These are phyloP conservation scores for Metrosideros polymorpha DNA, from an alignment of 441 rosid genomes.

Conservation along the genomic window DNA sequence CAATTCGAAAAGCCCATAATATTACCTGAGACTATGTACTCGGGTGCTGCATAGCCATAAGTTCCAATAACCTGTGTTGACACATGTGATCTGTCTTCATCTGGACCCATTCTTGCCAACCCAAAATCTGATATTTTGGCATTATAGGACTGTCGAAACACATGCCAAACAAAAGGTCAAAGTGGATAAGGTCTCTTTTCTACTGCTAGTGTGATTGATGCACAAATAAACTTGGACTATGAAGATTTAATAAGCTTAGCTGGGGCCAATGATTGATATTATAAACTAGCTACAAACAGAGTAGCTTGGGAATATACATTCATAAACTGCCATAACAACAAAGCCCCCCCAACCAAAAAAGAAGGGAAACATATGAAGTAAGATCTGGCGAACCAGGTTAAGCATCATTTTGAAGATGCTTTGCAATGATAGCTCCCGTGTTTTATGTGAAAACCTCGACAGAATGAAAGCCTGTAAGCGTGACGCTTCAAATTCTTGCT, in stretches of 20 bases:
- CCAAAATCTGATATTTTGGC: conserved; percentile 9
- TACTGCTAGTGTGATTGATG: neutral
- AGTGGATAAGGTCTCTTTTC: neutral
- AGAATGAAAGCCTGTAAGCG: neutral
- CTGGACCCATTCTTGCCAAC: conserved; percentile 3
- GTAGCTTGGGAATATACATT: neutral
- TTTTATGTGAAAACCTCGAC: neutral
- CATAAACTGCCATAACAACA: neutral
- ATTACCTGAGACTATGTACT: conserved; percentile 2
- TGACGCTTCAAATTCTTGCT: neutral
- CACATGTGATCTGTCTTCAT: neutral
- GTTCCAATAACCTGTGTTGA: conserved; percentile 1
- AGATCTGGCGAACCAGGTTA: neutral
- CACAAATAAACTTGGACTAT: neutral
- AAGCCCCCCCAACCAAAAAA: neutral
- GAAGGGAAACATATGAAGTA: neutral
- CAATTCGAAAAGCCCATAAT: neutral
- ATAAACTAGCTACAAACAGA: neutral
- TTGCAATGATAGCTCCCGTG: neutral
- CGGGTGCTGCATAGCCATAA: conserved; percentile 4
- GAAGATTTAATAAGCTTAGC: neutral
- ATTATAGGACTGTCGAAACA: neutral
- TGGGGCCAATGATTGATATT: neutral
- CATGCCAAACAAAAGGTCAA: neutral
- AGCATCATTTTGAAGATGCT: neutral